Percentiles rank a stretch among this genome's conserved stretches.
These are phyloP conservation scores for Daucus carota DNA, from an alignment of 129 eudicot genomes.

Conservation along the genomic window DNA sequence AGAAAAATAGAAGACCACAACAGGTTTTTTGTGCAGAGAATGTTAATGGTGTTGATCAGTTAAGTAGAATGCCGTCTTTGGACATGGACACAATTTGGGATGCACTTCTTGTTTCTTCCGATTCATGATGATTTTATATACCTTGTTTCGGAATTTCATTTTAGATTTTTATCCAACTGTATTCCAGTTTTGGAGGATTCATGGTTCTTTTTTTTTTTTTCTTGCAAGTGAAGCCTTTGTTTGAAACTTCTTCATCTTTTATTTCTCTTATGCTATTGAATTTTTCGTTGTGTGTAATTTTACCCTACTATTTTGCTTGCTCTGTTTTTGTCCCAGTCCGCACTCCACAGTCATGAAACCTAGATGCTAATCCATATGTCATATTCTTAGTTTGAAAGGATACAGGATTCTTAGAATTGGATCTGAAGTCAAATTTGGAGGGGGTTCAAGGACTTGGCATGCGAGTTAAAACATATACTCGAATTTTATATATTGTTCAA, in stretches of 20 bases:
- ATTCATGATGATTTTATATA: neutral
- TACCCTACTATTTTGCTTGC: neutral
- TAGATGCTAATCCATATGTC: neutral
- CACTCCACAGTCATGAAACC: neutral
- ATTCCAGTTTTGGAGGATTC: conserved; percentile 1
- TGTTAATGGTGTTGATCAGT: conserved; percentile 47
- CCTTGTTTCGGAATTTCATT: neutral
- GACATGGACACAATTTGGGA: conserved; percentile 95
- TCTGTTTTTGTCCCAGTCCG: neutral
- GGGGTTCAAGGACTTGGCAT: neutral
- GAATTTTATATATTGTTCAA: too few relatives aligned
- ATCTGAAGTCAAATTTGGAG: neutral
- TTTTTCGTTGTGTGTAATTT: neutral
- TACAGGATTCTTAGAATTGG: too few relatives aligned
- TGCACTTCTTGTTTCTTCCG: conserved; percentile 56
- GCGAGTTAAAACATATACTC: neutral
- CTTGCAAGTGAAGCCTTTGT: neutral
- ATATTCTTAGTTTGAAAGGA: too few relatives aligned
- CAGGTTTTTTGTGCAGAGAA: conserved; percentile 22
- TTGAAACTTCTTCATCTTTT: neutral
- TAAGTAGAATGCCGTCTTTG: conserved; percentile 88
- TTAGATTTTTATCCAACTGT: neutral
- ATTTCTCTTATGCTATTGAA: neutral
- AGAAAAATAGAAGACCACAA: conserved; percentile 15
- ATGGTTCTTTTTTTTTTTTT: neutral